Conservation (phyloP, 2,329 filamentous ascomycete genomes). For the Aspergillus fijiensis region DNA sequence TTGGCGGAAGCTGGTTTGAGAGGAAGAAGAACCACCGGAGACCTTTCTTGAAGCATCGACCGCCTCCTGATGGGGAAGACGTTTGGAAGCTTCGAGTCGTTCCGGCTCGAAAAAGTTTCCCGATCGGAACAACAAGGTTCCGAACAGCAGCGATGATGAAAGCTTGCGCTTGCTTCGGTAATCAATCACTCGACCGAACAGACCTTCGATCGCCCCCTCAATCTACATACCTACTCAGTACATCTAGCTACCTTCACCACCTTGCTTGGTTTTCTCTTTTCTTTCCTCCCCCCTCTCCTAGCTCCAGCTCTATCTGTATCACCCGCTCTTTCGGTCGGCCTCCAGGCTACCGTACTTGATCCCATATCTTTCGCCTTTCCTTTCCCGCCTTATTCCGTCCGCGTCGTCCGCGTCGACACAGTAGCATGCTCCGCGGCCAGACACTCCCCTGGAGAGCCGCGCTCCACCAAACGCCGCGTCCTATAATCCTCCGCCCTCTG, state of each 20-base stretch:
- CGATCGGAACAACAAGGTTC: constrained; percentile 31
- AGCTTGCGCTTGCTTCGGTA: constrained; percentile 36
- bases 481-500: constrained; percentile 35
- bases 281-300: background rate
- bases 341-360: constrained; percentile 13
- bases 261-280: constrained; percentile 11
- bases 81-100: constrained; percentile 34
- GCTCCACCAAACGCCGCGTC: constrained; percentile 52
- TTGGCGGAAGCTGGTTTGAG: constrained; percentile 3
- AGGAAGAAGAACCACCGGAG: background rate
- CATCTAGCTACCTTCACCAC: constrained; percentile 17
- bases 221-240: background rate
- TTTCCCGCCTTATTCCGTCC: constrained; percentile 9
- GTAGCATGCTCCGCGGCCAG: constrained; percentile 64
- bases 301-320: background rate
- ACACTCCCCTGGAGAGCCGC: constrained; percentile 65
- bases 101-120: constrained; percentile 35
- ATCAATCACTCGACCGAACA: constrained; percentile 21
- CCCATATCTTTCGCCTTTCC: constrained; percentile 11
- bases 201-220: background rate
- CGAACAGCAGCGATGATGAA: constrained; percentile 32
- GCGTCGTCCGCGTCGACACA: constrained; percentile 13
- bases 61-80: constrained; percentile 23
- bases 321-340: background rate
- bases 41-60: constrained; percentile 7